phyloP scores from a whole-genome alignment of 2,329 filamentous ascomycete species.

The Lachnellula arida region DNA sequence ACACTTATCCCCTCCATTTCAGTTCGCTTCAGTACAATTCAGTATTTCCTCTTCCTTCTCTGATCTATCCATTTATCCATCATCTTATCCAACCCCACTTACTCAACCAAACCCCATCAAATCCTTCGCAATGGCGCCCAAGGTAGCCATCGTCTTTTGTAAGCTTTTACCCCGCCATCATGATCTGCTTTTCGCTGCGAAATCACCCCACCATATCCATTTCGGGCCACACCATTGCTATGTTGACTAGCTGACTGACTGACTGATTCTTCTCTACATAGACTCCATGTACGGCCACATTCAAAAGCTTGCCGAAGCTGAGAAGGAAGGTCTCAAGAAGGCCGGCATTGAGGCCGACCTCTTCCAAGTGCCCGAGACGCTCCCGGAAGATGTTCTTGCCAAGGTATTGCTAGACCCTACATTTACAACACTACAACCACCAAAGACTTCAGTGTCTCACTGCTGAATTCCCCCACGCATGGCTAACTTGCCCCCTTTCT shows the following conservation, averaged over 20 bases:
- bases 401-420: slow-evolving; percentile 43
- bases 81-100: background rate
- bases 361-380: slow-evolving; percentile 75
- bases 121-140: slow-evolving; percentile 66
- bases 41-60: background rate
- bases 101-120: background rate
- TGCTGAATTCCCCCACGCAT: background rate
- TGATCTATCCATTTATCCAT: background rate
- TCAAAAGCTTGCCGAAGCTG: slow-evolving; percentile 75
- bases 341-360: slow-evolving; percentile 79
- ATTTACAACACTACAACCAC: background rate
- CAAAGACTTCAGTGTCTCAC: too few species aligned
- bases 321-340: slow-evolving; percentile 84
- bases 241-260: too few species aligned
- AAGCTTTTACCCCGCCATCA: slow-evolving; percentile 37
- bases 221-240: too few species aligned
- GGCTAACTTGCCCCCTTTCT: background rate
- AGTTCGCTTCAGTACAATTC: background rate
- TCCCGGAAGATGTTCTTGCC: slow-evolving; percentile 71
- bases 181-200: too few species aligned
- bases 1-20: background rate
- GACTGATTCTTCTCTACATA: slow-evolving; percentile 32
- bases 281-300: slow-evolving; percentile 96
- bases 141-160: slow-evolving; percentile 86
- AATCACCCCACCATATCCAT: too few species aligned